These are phyloP conservation scores for Entonaema liquescens DNA, from an alignment of 495 filamentous ascomycete genomes.

Conservation along the genomic window DNA sequence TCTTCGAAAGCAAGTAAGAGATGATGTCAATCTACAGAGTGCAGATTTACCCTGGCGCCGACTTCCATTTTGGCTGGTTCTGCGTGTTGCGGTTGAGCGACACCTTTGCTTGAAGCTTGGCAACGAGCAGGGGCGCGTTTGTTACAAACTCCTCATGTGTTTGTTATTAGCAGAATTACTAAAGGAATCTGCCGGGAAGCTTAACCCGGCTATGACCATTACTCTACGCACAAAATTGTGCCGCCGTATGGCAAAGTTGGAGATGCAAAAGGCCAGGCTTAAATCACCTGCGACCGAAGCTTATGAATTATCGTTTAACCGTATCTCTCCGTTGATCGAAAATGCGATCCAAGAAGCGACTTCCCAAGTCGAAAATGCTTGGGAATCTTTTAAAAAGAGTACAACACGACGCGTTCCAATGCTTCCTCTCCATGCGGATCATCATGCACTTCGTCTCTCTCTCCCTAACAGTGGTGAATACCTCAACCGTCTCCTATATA, in stretches of 20 bases:
- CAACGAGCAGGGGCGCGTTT: constrained; percentile 53
- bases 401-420: constrained; percentile 48
- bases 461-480: constrained; percentile 58
- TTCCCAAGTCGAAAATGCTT: constrained; percentile 30
- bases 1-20: constrained; percentile 65
- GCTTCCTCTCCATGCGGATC: constrained; percentile 51
- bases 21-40: constrained; percentile 62
- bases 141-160: constrained; percentile 68
- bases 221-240: constrained; percentile 65
- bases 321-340: constrained; percentile 32
- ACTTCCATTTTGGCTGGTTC: constrained; percentile 62
- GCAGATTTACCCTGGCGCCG: constrained; percentile 65
- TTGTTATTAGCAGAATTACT: constrained; percentile 55
- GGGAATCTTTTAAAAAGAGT: constrained; percentile 43
- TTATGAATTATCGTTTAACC: constrained; percentile 26
- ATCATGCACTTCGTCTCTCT: constrained; percentile 45
- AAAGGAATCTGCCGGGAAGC: constrained; percentile 44
- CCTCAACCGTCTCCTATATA: constrained; percentile 39
- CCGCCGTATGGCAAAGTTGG: constrained; percentile 68
- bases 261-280: constrained; percentile 46
- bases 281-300: not conserved
- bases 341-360: constrained; percentile 26
- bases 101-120: constrained; percentile 57
- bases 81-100: constrained; percentile 63
- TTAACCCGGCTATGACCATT: constrained; percentile 28